A percentile compares a stretch with the other conserved stretches of the same genome.
phyloP scores from a whole-genome alignment of 2,329 filamentous ascomycete species.

The Alternaria ventricosa region DNA sequence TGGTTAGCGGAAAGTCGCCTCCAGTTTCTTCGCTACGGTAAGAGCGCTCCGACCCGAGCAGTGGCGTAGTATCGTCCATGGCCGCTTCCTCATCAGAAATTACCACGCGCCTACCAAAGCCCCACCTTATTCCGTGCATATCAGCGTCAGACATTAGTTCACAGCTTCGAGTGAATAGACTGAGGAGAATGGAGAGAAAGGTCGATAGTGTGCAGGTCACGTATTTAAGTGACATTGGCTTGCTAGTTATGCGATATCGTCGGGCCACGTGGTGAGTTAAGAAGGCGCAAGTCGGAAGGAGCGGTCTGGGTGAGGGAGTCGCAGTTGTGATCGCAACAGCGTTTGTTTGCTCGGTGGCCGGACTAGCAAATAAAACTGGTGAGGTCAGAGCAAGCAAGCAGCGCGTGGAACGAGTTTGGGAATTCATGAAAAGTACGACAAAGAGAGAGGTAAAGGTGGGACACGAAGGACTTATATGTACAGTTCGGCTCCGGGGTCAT shows the following conservation, averaged over 20 bases:
- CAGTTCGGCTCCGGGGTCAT: background rate
- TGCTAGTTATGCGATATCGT: background rate
- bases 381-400: background rate
- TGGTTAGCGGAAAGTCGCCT: background rate
- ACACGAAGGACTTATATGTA: background rate
- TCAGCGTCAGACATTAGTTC: conserved; percentile 4
- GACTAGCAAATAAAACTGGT: background rate
- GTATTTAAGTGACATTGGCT: background rate
- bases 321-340: background rate
- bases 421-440: background rate
- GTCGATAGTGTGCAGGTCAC: background rate
- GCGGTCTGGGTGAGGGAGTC: background rate
- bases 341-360: background rate
- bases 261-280: background rate
- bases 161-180: background rate
- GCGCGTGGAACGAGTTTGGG: background rate
- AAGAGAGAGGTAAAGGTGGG: background rate
- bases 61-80: background rate
- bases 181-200: background rate
- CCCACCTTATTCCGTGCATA: background rate
- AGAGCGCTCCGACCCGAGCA: background rate
- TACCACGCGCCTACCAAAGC: background rate
- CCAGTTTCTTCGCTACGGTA: background rate
- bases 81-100: background rate
- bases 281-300: background rate